These are phyloP conservation scores for Heterobasidion irregulare DNA, from an alignment of 1,284 basidiomycete genomes.

Conservation along the genomic window DNA sequence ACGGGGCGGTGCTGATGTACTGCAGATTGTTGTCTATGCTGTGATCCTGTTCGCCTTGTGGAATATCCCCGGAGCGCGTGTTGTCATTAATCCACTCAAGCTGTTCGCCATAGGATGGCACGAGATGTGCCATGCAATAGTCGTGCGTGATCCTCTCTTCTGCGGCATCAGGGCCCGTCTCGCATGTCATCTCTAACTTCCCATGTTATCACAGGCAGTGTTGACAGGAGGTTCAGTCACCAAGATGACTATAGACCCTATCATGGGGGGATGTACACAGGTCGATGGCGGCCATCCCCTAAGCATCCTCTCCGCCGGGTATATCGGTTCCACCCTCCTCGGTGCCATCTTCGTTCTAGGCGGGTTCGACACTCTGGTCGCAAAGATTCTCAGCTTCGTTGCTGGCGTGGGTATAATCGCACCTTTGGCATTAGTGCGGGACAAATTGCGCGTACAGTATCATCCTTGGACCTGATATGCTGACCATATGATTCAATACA, in stretches of 20 bases:
- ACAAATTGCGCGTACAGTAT: constrained; percentile 57
- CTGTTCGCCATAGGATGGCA: constrained; percentile 80
- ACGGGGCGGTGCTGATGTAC: not conserved
- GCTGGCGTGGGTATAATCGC: constrained; percentile 67
- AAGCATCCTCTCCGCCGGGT: constrained; percentile 66
- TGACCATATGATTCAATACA: not conserved
- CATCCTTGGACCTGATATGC: not conserved
- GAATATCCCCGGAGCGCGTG: constrained; percentile 70
- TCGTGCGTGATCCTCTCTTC: constrained; percentile 34
- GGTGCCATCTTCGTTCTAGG: constrained; percentile 74
- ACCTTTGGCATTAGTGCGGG: constrained; percentile 70
- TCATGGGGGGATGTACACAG: constrained; percentile 69
- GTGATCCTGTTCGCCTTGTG: constrained; percentile 77
- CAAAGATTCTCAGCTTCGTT: constrained; percentile 77
- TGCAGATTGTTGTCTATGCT: constrained; percentile 67
- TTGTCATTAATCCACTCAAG: constrained; percentile 72
- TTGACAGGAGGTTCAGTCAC: constrained; percentile 68
- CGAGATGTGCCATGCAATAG: constrained; percentile 73
- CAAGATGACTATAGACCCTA: constrained; percentile 75
- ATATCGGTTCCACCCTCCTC: constrained; percentile 70
- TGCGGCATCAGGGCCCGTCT: not conserved
- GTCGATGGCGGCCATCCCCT: constrained; percentile 67
- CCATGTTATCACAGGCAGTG: constrained; percentile 42
- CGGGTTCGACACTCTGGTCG: constrained; percentile 71
- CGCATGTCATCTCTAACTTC: not conserved